Conservation (phyloP, 805 yeast genomes). For the Metschnikowia bowlesiae region DNA sequence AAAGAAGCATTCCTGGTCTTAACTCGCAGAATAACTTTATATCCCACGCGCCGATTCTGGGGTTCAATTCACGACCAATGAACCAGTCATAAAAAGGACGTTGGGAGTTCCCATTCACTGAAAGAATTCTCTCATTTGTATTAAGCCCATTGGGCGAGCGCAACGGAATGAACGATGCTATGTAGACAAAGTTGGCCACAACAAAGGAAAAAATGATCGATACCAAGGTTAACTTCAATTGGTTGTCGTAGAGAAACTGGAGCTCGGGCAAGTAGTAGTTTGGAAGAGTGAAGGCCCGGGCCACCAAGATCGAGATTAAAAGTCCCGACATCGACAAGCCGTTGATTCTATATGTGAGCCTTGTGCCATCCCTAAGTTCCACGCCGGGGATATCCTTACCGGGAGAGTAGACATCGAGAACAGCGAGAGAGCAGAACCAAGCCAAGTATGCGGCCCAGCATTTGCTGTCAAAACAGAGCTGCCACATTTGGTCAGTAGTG, state of each 20-base stretch:
- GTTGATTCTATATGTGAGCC: constrained; percentile 72
- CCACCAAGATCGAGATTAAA: constrained; percentile 35
- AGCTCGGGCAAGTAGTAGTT: constrained; percentile 71
- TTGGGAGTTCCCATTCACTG: constrained; percentile 83
- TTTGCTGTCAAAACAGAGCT: constrained; percentile 36
- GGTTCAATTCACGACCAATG: constrained; percentile 94
- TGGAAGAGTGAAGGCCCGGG: constrained; percentile 48
- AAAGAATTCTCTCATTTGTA: constrained; percentile 66
- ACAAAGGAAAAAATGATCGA: constrained; percentile 60
- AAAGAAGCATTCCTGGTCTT: constrained; percentile 88
- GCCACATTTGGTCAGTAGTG: constrained; percentile 18
- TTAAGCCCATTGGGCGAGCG: constrained; percentile 45
- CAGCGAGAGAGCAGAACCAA: constrained; percentile 69
- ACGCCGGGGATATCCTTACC: constrained; percentile 65
- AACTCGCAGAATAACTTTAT: constrained; percentile 89
- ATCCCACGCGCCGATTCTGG: constrained; percentile 80
- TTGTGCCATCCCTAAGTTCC: constrained; percentile 68
- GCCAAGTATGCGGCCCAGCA: constrained; percentile 61
- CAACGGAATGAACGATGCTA: constrained; percentile 62
- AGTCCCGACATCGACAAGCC: constrained; percentile 56
- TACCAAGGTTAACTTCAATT: constrained; percentile 58
- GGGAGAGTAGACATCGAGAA: constrained; percentile 64
- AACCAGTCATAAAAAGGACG: constrained; percentile 84
- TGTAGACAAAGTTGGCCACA: constrained; percentile 62
- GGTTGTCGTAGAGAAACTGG: constrained; percentile 65